A percentile compares a stretch with the other conserved stretches of the same genome.
Evolutionary conservation across 2,329 filamentous ascomycete species (phyloP).

Genomic region (Sodiomyces alkalinus): DNA sequence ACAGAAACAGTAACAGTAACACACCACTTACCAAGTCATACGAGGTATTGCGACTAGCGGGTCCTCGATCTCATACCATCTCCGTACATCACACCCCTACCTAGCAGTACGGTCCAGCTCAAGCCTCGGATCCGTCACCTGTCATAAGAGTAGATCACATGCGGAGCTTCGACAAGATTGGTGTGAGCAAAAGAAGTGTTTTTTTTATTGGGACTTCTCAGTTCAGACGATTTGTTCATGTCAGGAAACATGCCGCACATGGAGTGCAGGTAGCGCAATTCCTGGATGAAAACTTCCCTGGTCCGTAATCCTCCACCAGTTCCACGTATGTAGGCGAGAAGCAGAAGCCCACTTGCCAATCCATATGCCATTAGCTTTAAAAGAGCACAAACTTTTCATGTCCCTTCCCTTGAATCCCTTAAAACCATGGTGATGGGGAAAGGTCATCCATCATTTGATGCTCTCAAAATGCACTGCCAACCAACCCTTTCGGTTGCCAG

Average conservation of each 20-base stretch:
- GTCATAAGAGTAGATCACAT: no score
- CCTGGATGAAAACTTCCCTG: no score
- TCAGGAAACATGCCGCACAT: conserved; percentile 16
- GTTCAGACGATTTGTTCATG: conserved; percentile 20
- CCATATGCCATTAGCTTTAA: conserved; percentile 9
- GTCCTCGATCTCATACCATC: no score
- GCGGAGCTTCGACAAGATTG: no score
- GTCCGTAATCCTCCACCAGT: no score
- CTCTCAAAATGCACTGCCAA: conserved; percentile 14
- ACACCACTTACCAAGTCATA: no score
- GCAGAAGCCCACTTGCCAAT: conserved; percentile 7
- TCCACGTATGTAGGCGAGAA: conserved; percentile 5
- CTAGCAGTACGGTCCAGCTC: no score
- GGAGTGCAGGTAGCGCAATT: conserved; percentile 10
- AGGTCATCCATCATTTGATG: conserved; percentile 21
- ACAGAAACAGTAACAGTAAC: no score
- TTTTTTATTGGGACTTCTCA: conserved; percentile 26
- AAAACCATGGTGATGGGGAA: conserved; percentile 18
- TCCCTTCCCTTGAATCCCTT: conserved; percentile 17
- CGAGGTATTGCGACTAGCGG: no score
- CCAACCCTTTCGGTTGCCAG: conserved; percentile 9
- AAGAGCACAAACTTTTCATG: conserved; percentile 14
- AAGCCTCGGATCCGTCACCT: no score
- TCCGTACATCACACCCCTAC: no score
- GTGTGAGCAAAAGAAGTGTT: conserved; percentile 15